Evolutionary conservation across 2,329 filamentous ascomycete species (phyloP), one percentile per base, ranked within the genome.

Genomic region (Pseudodiploospora longispora): DNA sequence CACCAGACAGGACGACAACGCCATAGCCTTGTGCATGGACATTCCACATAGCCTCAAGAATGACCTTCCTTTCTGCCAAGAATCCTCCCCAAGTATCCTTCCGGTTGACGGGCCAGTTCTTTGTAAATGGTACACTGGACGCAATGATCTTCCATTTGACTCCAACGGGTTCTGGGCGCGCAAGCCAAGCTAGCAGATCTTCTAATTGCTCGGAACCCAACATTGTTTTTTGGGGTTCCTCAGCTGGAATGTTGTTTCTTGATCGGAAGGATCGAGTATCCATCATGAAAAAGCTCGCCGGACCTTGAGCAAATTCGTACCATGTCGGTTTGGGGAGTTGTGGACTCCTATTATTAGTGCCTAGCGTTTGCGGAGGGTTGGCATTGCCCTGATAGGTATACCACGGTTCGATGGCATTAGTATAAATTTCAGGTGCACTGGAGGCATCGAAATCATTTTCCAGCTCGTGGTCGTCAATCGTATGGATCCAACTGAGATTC

Each of bases 381-480:
- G 80, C 80, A 3, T 81, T 75, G 31, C 82, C 83, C 50, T 98
- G 91, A 59, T 98, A 98, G 58, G 89, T 79, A 39, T 82, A 71
- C 71, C 86, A 98, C 1, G 91, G 87, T 48, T 94, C 88, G 37
- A 86, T 79, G 4, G 91, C 90, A 0, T 84, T 78, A 3, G 75
- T 65, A 59, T 91, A 96, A 0, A 95, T 77, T 5, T 87, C 86
- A 0, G 87, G 89, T 10, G 78, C 83, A 59, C 91, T 93, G 12
- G 76, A 73, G 47, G 84, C 81, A 89, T 90, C 96, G 65, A 97
- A 91, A 55, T 97, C 96, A 55, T 98, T 97, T 5, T 78, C 78
- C 49, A 98, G 96, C 60, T 98, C 93, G 57, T 98, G 93, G 60
- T 98, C 93, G 59, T 98, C 93, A 6, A 96, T 77, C 2, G 95